These are phyloP conservation scores for Penicillium lividum DNA, from an alignment of 495 filamentous ascomycete genomes.

Conservation along the genomic window DNA sequence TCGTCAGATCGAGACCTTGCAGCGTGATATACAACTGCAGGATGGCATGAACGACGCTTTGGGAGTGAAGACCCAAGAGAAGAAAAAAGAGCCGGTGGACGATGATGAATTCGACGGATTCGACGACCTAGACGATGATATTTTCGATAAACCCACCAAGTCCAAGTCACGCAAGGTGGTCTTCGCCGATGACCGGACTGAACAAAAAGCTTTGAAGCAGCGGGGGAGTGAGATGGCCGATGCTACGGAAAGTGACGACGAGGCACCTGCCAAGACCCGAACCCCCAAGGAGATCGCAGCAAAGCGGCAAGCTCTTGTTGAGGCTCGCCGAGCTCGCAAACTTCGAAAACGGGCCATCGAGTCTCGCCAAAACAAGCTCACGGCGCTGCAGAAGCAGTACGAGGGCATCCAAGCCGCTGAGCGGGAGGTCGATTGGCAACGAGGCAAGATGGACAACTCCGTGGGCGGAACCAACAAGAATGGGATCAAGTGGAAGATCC, in stretches of 20 bases:
- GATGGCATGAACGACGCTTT: conserved; percentile 33
- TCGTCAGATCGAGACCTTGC: conserved; percentile 59
- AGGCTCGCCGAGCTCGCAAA: conserved; percentile 47
- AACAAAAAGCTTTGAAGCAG: conserved; percentile 47
- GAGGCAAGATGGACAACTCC: conserved; percentile 78
- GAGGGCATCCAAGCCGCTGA: conserved; percentile 71
- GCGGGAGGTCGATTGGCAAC: conserved; percentile 72
- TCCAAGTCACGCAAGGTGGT: conserved; percentile 48
- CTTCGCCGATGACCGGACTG: conserved; percentile 56
- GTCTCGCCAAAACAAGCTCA: conserved; percentile 56
- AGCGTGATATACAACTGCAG: conserved; percentile 52
- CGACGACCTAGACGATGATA: conserved; percentile 33
- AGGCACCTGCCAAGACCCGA: conserved; percentile 29
- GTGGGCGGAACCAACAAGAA: conserved; percentile 77
- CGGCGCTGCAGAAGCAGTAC: conserved; percentile 66
- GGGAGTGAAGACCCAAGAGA: conserved; percentile 28
- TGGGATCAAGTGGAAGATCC: conserved; percentile 79
- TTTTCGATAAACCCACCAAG: conserved; percentile 25
- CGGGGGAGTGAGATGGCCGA: conserved; percentile 25
- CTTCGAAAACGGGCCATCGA: conserved; percentile 51
- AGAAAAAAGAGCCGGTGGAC: conserved; percentile 16
- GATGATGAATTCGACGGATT: conserved; percentile 28
- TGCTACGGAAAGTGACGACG: conserved; percentile 30
- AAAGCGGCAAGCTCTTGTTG: conserved; percentile 41
- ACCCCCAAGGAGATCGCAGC: conserved; percentile 42